Evolutionary conservation across 2,329 filamentous ascomycete genomes (phyloP), one percentile per base, ranked within the genome.

Genomic region (Karstenula rhodostoma): DNA sequence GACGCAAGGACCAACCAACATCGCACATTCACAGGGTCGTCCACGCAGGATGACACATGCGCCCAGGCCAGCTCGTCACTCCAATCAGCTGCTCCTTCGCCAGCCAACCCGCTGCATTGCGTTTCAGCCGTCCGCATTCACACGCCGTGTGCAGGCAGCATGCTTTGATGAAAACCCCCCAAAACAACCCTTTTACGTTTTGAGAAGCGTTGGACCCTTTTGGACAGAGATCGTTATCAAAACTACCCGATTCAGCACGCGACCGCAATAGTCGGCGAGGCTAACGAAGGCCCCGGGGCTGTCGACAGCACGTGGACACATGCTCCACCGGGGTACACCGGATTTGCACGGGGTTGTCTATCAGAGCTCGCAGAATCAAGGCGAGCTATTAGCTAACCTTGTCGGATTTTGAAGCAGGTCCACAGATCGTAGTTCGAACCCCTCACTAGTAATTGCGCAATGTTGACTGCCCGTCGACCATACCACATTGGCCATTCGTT

Each of bases 1-100:
- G 25, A 33, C 37, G 37, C 37, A 54, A 54, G 51, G 51, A 46
- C 25, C 40, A 33, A n/a, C 25, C 25, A 7, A 54, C 51, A 40
- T 29, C 35, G 51, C 35, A 33, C 51, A 33, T 37, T 23, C 19
- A n/a, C 13, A 44, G 19, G 7, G 40, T 55, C 49, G 55, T 61
- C 48, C 57, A 51, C 43, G 35, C 59, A 48, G 35, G 43, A 57
- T 54, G 42, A 59, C 44, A 58, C 46, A 54, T 62, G 60, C 53
- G 52, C 59, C 60, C 44, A 62, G 60, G 33, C 47, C 53, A 59
- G 10, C 53, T 56, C 48, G 37, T 62, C 60, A 62, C 60, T 44
- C 60, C 60, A 62, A 62, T 62, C 57, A 59, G n/a, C 19, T n/a
- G 1, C 27, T 15, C n/a, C 25, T 10, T 22, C 15, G 40, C 25